A percentile compares a stretch with the other conserved stretches of the same genome.
Conservation (phyloP, 2,329 filamentous ascomycete genomes). For the Colletotrichum lini region DNA sequence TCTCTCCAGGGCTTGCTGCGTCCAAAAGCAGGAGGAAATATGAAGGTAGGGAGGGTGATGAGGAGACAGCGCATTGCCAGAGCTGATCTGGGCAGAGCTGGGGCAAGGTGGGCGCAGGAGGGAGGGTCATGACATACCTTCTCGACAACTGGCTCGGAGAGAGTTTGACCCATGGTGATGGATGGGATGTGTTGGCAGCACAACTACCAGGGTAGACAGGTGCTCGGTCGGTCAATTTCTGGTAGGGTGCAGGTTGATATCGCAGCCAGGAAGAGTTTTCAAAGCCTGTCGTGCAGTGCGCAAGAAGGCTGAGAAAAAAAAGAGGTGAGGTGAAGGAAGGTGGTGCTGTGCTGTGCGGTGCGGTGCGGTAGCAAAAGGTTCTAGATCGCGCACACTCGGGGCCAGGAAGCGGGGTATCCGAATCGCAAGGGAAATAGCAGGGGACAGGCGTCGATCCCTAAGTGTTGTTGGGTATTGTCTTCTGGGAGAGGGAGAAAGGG, state of each 20-base stretch:
- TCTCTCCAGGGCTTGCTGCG: background rate
- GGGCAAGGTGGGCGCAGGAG: conserved; percentile 1
- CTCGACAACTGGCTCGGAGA: conserved; percentile 98
- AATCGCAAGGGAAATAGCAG: conserved; percentile 42
- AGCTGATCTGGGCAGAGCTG: background rate
- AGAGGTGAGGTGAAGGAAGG: conserved; percentile 29
- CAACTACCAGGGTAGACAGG: conserved; percentile 45
- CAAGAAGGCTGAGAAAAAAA: conserved; percentile 29
- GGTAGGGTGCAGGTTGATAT: conserved; percentile 19
- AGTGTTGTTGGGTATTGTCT: conserved; percentile 6
- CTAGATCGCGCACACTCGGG: conserved; percentile 45
- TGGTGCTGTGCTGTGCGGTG: conserved; percentile 33
- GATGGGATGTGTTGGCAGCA: conserved; percentile 48
- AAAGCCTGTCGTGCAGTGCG: conserved; percentile 37
- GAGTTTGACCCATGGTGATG: conserved; percentile 93
- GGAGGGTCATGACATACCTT: conserved; percentile 79
- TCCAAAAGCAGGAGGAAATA: background rate
- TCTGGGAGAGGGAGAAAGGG: conserved; percentile 12
- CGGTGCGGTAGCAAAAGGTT: conserved; percentile 44
- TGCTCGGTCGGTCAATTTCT: conserved; percentile 33
- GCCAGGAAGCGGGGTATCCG: conserved; percentile 45
- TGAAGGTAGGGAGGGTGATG: background rate
- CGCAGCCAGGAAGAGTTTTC: conserved; percentile 20
- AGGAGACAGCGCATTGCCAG: conserved; percentile 9
- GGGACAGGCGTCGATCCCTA: conserved; percentile 40